Conservation (phyloP, 495 filamentous ascomycete genomes). For the Penicillium longicatenatum region DNA sequence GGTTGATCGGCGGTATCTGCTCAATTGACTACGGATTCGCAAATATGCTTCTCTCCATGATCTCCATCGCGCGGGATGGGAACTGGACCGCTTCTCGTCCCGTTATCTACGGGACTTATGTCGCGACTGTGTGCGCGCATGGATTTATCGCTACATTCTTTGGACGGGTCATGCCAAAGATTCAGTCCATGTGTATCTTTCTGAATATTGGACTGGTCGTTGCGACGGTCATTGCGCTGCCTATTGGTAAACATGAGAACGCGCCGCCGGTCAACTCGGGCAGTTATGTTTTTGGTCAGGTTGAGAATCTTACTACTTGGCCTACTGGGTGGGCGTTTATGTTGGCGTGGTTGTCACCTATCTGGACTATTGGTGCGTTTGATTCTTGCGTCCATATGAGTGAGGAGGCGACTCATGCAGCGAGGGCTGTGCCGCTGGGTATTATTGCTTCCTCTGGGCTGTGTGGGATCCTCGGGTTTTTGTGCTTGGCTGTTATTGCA, state of each 20-base stretch:
- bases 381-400: conserved; percentile 62
- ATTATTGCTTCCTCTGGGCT: conserved; percentile 50
- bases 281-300: conserved; percentile 39
- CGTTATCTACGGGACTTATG: conserved; percentile 64
- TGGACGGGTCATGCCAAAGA: conserved; percentile 63
- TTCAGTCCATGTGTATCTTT: conserved; percentile 64
- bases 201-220: conserved; percentile 65
- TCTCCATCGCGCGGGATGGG: conserved; percentile 66
- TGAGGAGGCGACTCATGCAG: conserved; percentile 65
- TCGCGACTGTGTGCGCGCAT: conserved; percentile 58
- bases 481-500: conserved; percentile 52
- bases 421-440: conserved; percentile 61
- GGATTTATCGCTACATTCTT: conserved; percentile 58
- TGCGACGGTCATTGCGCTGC: conserved; percentile 66
- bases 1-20: conserved; percentile 64
- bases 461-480: conserved; percentile 53
- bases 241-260: conserved; percentile 51
- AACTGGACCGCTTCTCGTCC: conserved; percentile 62
- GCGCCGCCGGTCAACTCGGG: conserved; percentile 38
- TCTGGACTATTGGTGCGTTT: conserved; percentile 66
- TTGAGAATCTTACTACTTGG: conserved; percentile 62
- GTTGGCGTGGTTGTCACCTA: conserved; percentile 63
- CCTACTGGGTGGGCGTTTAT: conserved; percentile 65
- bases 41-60: conserved; percentile 54
- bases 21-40: conserved; percentile 60